Evolutionary conservation across 2,329 filamentous ascomycete species (phyloP).

Genomic region (Ascochyta viciae-villosae): DNA sequence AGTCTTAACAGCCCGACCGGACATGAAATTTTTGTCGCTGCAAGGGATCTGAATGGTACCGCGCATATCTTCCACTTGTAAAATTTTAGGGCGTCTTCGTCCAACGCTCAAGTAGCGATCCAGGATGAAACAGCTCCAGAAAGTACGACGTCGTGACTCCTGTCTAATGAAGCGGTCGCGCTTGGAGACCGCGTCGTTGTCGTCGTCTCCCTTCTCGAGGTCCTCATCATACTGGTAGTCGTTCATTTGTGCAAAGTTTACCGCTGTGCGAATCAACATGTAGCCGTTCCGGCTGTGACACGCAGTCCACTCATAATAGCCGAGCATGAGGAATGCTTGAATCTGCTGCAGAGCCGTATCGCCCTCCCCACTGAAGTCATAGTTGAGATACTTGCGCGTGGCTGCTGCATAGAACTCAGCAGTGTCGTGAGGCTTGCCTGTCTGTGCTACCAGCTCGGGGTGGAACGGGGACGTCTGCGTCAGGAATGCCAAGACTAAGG

Average conservation of each 20-base stretch:
- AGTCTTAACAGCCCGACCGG: conserved; percentile 64
- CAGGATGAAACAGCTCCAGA: conserved; percentile 77
- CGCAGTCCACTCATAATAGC: conserved; percentile 75
- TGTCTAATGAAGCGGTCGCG: conserved; percentile 61
- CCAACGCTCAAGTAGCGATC: conserved; percentile 74
- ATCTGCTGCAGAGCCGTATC: conserved; percentile 66
- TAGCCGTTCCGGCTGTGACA: conserved; percentile 68
- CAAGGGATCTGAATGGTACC: conserved; percentile 69
- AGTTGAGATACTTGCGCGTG: conserved; percentile 57
- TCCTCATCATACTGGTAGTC: conserved; percentile 41
- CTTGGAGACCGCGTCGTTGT: conserved; percentile 23
- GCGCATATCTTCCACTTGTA: conserved; percentile 64
- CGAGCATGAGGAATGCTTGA: conserved; percentile 74
- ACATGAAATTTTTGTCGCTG: conserved; percentile 69
- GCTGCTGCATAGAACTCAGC: conserved; percentile 71
- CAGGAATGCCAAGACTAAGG: conserved; percentile 70
- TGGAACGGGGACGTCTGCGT: conserved; percentile 75
- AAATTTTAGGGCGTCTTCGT: conserved; percentile 65
- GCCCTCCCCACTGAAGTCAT: conserved; percentile 11
- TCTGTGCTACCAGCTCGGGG: conserved; percentile 52
- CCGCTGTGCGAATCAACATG: conserved; percentile 67
- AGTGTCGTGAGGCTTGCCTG: conserved; percentile 19
- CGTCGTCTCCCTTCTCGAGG: conserved; percentile 31
- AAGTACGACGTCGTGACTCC: conserved; percentile 72
- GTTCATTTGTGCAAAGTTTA: conserved; percentile 63